Conservation (phyloP, 257 asterid species). For the Capsicum baccatum region DNA sequence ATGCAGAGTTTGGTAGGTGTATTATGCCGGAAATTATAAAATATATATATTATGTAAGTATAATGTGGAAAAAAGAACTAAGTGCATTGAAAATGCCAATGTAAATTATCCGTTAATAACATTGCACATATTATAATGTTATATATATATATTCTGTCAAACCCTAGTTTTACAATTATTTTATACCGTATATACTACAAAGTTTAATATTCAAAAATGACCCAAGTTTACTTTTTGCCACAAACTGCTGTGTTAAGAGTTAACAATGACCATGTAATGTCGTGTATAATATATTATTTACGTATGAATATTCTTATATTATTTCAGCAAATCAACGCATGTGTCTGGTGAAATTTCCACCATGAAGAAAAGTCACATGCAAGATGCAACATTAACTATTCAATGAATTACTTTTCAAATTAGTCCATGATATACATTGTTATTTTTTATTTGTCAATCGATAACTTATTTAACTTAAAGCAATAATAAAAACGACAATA, state of each 20-base stretch:
- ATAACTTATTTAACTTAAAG: background rate
- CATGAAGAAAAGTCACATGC: background rate
- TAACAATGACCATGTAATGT: too few species aligned
- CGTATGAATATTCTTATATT: too few species aligned
- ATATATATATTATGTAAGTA: background rate
- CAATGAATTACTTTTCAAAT: background rate
- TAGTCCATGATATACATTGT: background rate
- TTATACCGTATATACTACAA: too few species aligned
- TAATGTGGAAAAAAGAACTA: background rate
- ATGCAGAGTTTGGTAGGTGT: too few species aligned
- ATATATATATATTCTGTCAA: too few species aligned
- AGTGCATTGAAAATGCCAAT: background rate
- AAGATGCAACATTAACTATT: background rate
- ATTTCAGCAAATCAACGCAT: background rate
- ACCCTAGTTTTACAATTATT: too few species aligned
- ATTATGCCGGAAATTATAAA: background rate
- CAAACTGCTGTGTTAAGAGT: too few species aligned
- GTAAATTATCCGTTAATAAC: background rate
- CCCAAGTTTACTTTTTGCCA: too few species aligned
- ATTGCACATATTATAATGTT: background rate
- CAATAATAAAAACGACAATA: too few species aligned
- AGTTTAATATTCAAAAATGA: too few species aligned
- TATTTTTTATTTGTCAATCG: background rate
- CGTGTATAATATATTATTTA: too few species aligned
- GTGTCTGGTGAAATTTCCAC: background rate